phyloP scores from a whole-genome alignment of 164 flowering plant genomes.

The Vitis riparia region DNA sequence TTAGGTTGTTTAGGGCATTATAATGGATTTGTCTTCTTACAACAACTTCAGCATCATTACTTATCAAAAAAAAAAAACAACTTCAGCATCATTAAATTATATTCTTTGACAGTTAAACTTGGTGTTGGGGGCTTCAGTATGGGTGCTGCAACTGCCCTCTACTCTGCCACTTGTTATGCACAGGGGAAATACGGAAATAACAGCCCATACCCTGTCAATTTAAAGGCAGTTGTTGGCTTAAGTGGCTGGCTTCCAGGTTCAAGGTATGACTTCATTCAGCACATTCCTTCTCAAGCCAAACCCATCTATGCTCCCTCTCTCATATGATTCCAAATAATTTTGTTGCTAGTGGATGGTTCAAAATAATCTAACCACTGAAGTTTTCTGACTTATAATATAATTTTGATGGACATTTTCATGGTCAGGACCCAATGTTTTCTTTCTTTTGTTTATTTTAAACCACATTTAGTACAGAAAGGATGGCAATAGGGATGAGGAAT shows the following conservation, averaged over 20 bases:
- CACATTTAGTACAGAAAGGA: too few relatives aligned
- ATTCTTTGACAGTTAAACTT: conserved; percentile 65
- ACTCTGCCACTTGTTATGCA: conserved; percentile 84
- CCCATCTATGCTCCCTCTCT: background rate
- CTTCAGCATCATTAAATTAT: background rate
- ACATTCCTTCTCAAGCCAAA: conserved; percentile 1
- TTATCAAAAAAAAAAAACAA: too few relatives aligned
- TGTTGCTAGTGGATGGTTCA: too few relatives aligned
- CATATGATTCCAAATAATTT: background rate
- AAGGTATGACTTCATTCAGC: conserved; percentile 45
- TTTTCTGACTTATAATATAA: too few relatives aligned
- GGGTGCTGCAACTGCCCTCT: conserved; percentile 93
- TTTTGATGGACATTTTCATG: too few relatives aligned
- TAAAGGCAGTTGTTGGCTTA: conserved; percentile 79
- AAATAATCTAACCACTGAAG: too few relatives aligned
- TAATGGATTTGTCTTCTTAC: background rate
- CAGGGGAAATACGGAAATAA: conserved; percentile 82
- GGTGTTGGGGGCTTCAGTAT: conserved; percentile 98
- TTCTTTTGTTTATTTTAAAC: background rate
- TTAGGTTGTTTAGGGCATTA: background rate
- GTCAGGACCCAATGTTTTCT: background rate
- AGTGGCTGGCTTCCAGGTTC: conserved; percentile 98
- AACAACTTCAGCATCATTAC: background rate
- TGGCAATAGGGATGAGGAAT: background rate
- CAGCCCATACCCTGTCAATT: conserved; percentile 56